Evolutionary conservation across 1,284 basidiomycete species (phyloP).

Genomic region (Coniferiporia weirii): DNA sequence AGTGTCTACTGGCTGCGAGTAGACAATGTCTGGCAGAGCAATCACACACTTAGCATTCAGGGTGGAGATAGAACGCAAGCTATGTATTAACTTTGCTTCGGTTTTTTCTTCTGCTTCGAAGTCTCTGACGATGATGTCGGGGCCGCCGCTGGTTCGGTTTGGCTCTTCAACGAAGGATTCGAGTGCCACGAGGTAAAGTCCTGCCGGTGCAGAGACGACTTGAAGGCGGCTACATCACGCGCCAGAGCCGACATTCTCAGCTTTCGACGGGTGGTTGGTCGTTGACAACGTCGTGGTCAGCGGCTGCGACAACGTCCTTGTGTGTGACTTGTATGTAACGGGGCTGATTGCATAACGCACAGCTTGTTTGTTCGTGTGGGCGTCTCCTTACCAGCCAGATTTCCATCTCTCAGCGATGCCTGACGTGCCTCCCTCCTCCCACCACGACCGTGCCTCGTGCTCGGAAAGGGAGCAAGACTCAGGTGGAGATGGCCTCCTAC

Average conservation of each 20-base stretch:
- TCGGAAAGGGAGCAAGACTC: not conserved
- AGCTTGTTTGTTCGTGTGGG: not conserved
- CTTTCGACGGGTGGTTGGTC: not conserved
- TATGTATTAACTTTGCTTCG: conserved; percentile 49
- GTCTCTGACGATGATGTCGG: conserved; percentile 24
- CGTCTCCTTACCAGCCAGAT: not conserved
- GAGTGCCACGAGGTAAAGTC: conserved; percentile 72
- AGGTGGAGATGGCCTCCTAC: conserved; percentile 23
- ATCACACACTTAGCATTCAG: conserved; percentile 1
- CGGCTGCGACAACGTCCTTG: not conserved
- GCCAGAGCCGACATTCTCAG: conserved; percentile 55
- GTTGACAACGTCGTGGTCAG: conserved; percentile 5
- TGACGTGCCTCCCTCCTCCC: not conserved
- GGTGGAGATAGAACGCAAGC: conserved; percentile 4
- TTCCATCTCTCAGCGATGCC: conserved; percentile 1
- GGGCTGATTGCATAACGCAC: not conserved
- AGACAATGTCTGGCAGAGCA: conserved; percentile 53
- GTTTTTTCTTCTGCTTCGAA: conserved; percentile 56
- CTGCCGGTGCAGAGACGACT: conserved; percentile 52
- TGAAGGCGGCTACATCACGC: conserved; percentile 64
- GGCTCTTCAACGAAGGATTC: conserved; percentile 32
- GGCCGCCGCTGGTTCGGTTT: conserved; percentile 17
- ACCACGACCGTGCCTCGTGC: conserved; percentile 1
- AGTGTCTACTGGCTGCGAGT: conserved; percentile 81
- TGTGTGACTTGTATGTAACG: not conserved